phyloP scores from a whole-genome alignment of 768 basidiomycete genomes.

The Tremella mesenterica region DNA sequence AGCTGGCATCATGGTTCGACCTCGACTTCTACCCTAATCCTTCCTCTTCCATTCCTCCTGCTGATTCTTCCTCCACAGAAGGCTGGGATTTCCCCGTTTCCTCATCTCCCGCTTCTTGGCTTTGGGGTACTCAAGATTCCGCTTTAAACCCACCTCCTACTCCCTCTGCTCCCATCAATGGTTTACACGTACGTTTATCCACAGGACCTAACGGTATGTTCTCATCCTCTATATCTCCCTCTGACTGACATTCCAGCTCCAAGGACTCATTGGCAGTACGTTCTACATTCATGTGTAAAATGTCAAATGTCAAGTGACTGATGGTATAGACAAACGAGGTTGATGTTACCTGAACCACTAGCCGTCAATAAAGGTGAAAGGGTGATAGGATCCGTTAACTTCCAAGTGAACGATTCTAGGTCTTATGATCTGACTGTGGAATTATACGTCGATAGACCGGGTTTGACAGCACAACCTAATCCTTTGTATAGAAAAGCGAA shows the following conservation, averaged over 20 bases:
- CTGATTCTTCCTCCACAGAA: constrained; percentile 13
- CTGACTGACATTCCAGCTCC: constrained; percentile 15
- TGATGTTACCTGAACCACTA: constrained; percentile 41
- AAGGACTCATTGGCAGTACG: constrained; percentile 44
- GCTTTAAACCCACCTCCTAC: constrained; percentile 34
- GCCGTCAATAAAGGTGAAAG: constrained; percentile 40
- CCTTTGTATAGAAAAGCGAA: constrained; percentile 25
- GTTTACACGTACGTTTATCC: constrained; percentile 32
- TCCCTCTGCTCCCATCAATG: constrained; percentile 28
- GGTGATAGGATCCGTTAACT: constrained; percentile 31
- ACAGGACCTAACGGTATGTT: constrained; percentile 38
- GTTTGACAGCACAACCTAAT: constrained; percentile 19
- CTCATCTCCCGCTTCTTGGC: constrained; percentile 15
- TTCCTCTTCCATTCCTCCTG: neutral
- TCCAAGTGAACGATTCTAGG: constrained; percentile 38
- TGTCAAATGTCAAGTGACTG: neutral
- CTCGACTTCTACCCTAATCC: constrained; percentile 36
- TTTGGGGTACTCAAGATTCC: constrained; percentile 22
- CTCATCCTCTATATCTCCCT: neutral
- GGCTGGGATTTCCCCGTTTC: constrained; percentile 32
- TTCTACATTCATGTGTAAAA: neutral
- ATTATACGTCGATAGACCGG: constrained; percentile 32
- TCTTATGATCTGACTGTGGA: constrained; percentile 41
- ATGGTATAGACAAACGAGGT: constrained; percentile 33
- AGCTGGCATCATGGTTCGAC: constrained; percentile 45